These are phyloP conservation scores for Neofusicoccum sp. DNA, from an alignment of 2,329 filamentous ascomycete species.

Conservation along the genomic window DNA sequence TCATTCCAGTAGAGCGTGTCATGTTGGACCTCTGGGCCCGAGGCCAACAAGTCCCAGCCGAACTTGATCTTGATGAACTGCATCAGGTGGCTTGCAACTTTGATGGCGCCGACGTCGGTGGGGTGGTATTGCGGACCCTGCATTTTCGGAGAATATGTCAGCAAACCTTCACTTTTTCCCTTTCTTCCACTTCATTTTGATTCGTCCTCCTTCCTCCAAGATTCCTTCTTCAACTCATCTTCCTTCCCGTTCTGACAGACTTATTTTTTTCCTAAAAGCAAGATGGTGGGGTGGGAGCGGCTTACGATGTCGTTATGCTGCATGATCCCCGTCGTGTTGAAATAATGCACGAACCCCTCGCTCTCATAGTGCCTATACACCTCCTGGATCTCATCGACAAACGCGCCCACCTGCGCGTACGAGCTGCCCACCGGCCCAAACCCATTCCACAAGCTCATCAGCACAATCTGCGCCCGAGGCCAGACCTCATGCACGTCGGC, in stretches of 20 bases:
- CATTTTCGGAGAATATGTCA: not conserved
- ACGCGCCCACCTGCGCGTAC: slow-evolving; percentile 49
- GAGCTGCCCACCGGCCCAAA: slow-evolving; percentile 53
- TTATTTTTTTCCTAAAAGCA: too few species aligned
- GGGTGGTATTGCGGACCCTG: slow-evolving; percentile 56
- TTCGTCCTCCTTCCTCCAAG: not conserved
- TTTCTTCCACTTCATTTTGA: not conserved
- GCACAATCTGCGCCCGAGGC: slow-evolving; percentile 43
- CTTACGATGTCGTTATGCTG: slow-evolving; percentile 58
- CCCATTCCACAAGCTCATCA: slow-evolving; percentile 54
- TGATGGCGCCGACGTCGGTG: slow-evolving; percentile 61
- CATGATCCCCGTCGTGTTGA: slow-evolving; percentile 60
- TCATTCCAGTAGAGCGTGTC: slow-evolving; percentile 30
- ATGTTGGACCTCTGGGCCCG: slow-evolving; percentile 53
- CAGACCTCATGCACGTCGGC: slow-evolving; percentile 41
- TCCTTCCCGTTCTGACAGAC: too few species aligned
- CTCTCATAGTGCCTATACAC: slow-evolving; percentile 54
- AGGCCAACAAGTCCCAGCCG: slow-evolving; percentile 56
- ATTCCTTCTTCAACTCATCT: too few species aligned
- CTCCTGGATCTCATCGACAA: slow-evolving; percentile 50
- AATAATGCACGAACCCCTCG: slow-evolving; percentile 58
- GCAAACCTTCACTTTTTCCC: not conserved
- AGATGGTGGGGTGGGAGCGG: too few species aligned
- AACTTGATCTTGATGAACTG: slow-evolving; percentile 58
- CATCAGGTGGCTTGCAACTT: slow-evolving; percentile 59